Base-by-base conservation (phyloP, 768 basidiomycete genomes). In the Amanita jacksonii region DNA sequence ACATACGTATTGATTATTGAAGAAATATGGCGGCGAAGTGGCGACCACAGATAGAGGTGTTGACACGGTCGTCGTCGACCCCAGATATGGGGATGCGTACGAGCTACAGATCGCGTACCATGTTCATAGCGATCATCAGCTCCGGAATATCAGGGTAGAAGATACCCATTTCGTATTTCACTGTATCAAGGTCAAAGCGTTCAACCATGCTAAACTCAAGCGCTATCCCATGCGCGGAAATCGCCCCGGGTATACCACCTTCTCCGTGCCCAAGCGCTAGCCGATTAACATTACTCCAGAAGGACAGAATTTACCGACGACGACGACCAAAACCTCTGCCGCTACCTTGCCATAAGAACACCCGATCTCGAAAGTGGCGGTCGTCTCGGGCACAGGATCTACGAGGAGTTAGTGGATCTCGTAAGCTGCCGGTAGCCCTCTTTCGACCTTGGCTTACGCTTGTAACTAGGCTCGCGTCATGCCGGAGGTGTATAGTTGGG, bases 321-420 rank as follows among this genome's bases (percentile, higher is more conserved):
- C 10, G 72, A 76, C 24, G 69, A 70, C 23, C 37, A 59, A 3
- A 43, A 63, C 5, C 47, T 75, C n/a, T 60, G 56, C 22, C 38
- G 52, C 10, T 71, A 62, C 33, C 42, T 73, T 4, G 67, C 71
- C 7, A 48, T 48, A 18, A 46, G 45, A 13, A 55, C 67, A 4
- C 71, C 70, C 10, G 47, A 66, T n/a, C 48, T 52, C 28, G 45
- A 40, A 0, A 47, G 52, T 15, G 72, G 72, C 2, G 73, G 73
- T 12, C 62, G 72, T n/a, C 32, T 37, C 1, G 69, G 69, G 1
- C 39, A 61, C 4, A 53, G 42, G 6, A 31, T 73, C 1, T 74
- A 67, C 51, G 45, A 54, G 6, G 44, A 51, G 0, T 52, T 74
- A 16, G 49, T 59, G 16, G 8, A 32, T 1, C 47, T 59, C 47